Percentiles rank a stretch among this genome's conserved stretches.
Evolutionary conservation across 2,329 filamentous ascomycete genomes (phyloP).

Genomic region (Periconia sp.): DNA sequence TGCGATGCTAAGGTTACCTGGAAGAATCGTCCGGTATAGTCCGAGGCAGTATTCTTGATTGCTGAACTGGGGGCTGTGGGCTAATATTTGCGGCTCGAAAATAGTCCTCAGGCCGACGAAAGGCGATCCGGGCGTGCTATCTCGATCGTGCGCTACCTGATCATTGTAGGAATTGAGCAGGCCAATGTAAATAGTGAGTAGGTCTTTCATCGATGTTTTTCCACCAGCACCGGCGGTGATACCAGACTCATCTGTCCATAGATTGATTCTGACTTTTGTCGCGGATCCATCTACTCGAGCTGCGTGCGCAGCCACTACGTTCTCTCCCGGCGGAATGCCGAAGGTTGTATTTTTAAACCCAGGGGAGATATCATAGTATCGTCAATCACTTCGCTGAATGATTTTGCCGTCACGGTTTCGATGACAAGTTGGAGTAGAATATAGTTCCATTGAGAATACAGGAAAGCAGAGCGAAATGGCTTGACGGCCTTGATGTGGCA

Average conservation of each 20-base stretch:
- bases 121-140: background rate
- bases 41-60: background rate
- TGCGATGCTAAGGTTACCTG: background rate
- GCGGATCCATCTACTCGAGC: slow-evolving; percentile 3
- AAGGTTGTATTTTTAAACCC: background rate
- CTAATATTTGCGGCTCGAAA: background rate
- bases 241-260: background rate
- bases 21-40: background rate
- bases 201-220: slow-evolving; percentile 4
- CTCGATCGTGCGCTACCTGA: background rate
- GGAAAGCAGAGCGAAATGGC: slow-evolving; percentile 7
- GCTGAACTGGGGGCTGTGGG: background rate
- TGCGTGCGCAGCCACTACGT: background rate
- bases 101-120: background rate
- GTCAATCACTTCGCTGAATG: background rate
- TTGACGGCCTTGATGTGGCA: background rate
- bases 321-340: background rate
- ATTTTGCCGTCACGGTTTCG: slow-evolving; percentile 2
- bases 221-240: slow-evolving; percentile 1
- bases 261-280: background rate
- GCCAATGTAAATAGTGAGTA: background rate
- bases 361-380: background rate
- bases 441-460: slow-evolving; percentile 16
- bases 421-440: slow-evolving; percentile 1
- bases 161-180: background rate